Percentiles rank a stretch among this genome's conserved stretches.
phyloP scores from a whole-genome alignment of 2,329 filamentous ascomycete species.

The Aspergillus fischeri region DNA sequence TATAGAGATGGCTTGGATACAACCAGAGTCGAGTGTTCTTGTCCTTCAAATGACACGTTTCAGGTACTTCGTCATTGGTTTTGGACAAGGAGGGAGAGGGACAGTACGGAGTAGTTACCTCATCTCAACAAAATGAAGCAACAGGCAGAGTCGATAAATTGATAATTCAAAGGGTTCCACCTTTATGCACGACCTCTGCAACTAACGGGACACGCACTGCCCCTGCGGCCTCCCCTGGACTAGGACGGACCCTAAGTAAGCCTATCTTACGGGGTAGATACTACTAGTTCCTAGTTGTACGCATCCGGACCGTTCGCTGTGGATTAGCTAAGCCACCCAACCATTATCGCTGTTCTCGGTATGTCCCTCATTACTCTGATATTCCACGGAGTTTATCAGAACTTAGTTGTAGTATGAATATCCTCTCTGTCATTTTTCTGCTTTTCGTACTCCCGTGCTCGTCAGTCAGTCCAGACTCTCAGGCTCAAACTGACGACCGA shows the following conservation, averaged over 20 bases:
- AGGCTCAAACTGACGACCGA: background rate
- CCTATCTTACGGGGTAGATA: too few species aligned
- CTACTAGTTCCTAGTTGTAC: background rate
- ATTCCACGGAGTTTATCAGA: background rate
- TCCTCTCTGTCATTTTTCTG: background rate
- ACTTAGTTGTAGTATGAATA: background rate
- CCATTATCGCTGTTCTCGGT: conserved; percentile 2
- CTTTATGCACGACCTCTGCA: background rate
- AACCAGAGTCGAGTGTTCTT: background rate
- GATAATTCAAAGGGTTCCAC: background rate
- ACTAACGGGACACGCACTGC: background rate
- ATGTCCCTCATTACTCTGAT: background rate
- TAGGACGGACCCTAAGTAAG: background rate
- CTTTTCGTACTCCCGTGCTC: background rate
- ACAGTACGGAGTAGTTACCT: background rate
- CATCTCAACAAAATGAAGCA: background rate
- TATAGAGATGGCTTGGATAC: background rate
- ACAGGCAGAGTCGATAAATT: background rate
- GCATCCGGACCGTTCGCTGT: conserved; percentile 1
- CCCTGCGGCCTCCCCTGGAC: background rate
- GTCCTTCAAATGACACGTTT: background rate
- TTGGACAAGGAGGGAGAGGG: background rate
- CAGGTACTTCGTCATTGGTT: background rate
- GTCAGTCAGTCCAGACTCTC: background rate
- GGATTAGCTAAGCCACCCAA: background rate